Base-by-base conservation (phyloP, 2,329 filamentous ascomycete species). In the Colletotrichum sp. region DNA sequence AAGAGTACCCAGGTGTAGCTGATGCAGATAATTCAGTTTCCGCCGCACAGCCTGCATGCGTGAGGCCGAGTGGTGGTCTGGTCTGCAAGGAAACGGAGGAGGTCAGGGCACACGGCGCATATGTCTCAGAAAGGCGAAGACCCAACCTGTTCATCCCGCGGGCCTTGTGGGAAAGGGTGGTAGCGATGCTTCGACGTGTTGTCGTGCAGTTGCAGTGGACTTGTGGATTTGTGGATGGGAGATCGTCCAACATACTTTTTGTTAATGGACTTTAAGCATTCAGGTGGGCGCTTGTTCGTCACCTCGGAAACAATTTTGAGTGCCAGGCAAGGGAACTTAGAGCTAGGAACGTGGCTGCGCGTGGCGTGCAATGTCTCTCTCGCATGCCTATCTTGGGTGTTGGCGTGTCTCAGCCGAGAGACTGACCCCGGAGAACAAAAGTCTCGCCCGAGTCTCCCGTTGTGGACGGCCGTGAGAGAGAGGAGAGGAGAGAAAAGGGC, bases 81-180 rank as follows among this genome's bases (percentile, higher is more conserved):
- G 21, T 24, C 26, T 39, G 65, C 49, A 24, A 52, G 67, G 55
- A 69, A 18, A n/a, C 9, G 24, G 57, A 57, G 39, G 26, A 63
- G 68, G 69, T 72, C 62, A 67, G 21, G 68, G 68, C 72, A 32
- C 62, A 49, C 59, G 67, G 57, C 36, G 60, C 44, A 71, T 34
- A 59, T 49, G 67, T 71, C 59, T 65, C 72, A 67, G 60, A 71
- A 9, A 52, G 68, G 68, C 68, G 62, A 67, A 21, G 68, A n/a
- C 62, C 15, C 60, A 36, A 55, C 24, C 24, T 59, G 60, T 39
- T 49, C 67, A 65, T 65, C 68, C 67, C 32, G 60, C 67, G 7
- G 30, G 15, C 30, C 13, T 75, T 60, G 32, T 28, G 13, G 44
- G 44, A 36, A 34, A 66, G 39, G 44, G 72, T 30, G 66, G 49